Evolutionary conservation across 768 basidiomycete species (phyloP).

Genomic region (Lactifluus piperatus): DNA sequence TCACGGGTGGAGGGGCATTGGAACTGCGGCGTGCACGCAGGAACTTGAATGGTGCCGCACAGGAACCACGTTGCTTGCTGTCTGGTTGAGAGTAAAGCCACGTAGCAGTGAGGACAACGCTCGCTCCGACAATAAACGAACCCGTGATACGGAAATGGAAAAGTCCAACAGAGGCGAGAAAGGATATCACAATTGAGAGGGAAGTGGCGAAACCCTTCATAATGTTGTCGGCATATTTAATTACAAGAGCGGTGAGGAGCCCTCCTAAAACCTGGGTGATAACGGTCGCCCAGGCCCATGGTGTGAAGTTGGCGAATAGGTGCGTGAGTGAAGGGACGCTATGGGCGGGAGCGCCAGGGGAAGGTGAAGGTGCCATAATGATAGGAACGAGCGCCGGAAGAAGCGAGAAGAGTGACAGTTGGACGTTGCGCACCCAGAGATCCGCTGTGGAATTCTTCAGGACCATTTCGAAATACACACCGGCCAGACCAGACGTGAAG

Average conservation of each 20-base stretch:
- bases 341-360: conserved; percentile 25
- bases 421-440: conserved; percentile 95
- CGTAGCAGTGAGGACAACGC: conserved; percentile 78
- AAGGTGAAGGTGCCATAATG: conserved; percentile 39
- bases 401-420: conserved; percentile 89
- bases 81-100: conserved; percentile 83
- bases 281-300: conserved; percentile 90
- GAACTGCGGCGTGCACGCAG: conserved; percentile 18
- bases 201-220: conserved; percentile 94
- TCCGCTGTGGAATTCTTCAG: conserved; percentile 83
- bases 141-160: conserved; percentile 85
- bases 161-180: conserved; percentile 82
- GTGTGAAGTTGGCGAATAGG: conserved; percentile 79
- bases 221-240: conserved; percentile 90
- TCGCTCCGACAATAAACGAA: conserved; percentile 77
- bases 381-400: conserved; percentile 81
- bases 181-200: conserved; percentile 89
- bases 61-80: conserved; percentile 11
- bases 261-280: conserved; percentile 86
- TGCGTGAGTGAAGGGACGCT: conserved; percentile 32
- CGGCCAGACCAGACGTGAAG: conserved; percentile 91
- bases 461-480: conserved; percentile 98
- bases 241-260: conserved; percentile 85
- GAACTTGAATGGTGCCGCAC: conserved; percentile 6
- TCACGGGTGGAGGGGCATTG: conserved; percentile 11